Evolutionary conservation across 1,284 basidiomycete species (phyloP).

Genomic region (Hemileia vastatrix): DNA sequence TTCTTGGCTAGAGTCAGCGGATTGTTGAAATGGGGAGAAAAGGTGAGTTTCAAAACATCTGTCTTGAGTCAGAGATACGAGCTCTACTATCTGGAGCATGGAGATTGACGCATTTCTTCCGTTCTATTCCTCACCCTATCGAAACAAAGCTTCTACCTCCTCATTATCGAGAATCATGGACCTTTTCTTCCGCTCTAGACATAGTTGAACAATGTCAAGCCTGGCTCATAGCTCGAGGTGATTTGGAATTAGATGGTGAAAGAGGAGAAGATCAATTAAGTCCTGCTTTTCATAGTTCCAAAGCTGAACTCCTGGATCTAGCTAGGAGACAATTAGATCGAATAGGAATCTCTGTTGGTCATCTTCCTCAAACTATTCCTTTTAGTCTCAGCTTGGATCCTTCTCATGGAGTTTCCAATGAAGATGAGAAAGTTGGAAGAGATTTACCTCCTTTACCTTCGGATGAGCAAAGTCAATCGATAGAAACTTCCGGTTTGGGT

Average conservation of each 20-base stretch:
- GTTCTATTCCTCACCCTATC: not conserved
- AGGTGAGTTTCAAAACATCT: slow-evolving; percentile 4
- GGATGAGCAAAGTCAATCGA: slow-evolving; percentile 1
- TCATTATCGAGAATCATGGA: slow-evolving; percentile 36
- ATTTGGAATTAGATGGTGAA: not conserved
- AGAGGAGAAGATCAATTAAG: slow-evolving; percentile 27
- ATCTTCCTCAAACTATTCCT: slow-evolving; percentile 32
- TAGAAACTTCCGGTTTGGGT: slow-evolving; percentile 11
- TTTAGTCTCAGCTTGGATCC: slow-evolving; percentile 14
- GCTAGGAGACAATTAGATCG: slow-evolving; percentile 37
- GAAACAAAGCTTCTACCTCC: slow-evolving; percentile 21
- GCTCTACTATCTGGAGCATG: not conserved
- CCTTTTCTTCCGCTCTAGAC: slow-evolving; percentile 37
- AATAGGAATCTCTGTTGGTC: slow-evolving; percentile 35
- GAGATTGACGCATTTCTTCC: not conserved
- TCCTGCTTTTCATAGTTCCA: slow-evolving; percentile 37
- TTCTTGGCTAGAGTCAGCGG: slow-evolving; percentile 32
- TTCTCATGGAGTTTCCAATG: not conserved
- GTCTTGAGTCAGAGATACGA: not conserved
- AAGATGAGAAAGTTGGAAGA: not conserved
- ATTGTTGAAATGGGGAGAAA: slow-evolving; percentile 27
- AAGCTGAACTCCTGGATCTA: slow-evolving; percentile 37
- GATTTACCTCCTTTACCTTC: slow-evolving; percentile 27
- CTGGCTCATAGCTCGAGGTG: slow-evolving; percentile 35
- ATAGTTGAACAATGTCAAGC: slow-evolving; percentile 42